Base-by-base conservation (phyloP, 345 rosid genomes). In the Toxicodendron radicans region DNA sequence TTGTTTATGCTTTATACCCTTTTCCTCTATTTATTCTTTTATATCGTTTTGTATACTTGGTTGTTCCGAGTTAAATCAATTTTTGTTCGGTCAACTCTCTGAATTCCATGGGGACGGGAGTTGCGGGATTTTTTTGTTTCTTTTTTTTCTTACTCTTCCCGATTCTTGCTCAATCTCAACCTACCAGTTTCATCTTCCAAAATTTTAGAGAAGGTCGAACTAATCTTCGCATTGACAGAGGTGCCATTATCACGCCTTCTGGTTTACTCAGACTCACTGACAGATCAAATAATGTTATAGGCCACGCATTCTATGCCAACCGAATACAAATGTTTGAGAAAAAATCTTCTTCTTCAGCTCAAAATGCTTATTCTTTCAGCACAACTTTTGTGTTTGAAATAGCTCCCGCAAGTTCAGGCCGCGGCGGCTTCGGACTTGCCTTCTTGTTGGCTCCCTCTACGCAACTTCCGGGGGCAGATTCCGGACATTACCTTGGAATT, bases 351-450 rank as follows among this genome's bases (percentile, higher is more conserved):
- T 71, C 81, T 58, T 3, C 57, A 0, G 64, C 77, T 21, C 14
- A 49, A 62, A 57, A 64, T 23, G 72, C 75, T 78, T 48, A 75
- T 41, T 84, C 89, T 70, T 88, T 90, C 68, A 79, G 61, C 71
- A 87, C 95, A 7, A 18, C 60, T 68, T 87, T 90, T 14, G 92
- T 88, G 56, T 87, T 90, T 59, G 78, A 80, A 0, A 88, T 90
- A 2, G 74, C 45, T 27, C 70, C 85, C 0, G 75, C 79, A 0
- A 27, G 66, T 11, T 14, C 80, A 0, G 83, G 86, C 20, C 14
- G 32, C 49, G 92, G 92, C 9, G 95, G 92, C 16, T 79, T 49
- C 23, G 92, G 95, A 74, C 65, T 90, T 0, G 87, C 90, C 78
- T 90, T 90, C 75, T 68, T 80, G 1, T 52, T 90, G 6, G 62